Evolutionary conservation across 2,329 filamentous ascomycete species (phyloP).

Genomic region (Chaetomiaceae sp.): DNA sequence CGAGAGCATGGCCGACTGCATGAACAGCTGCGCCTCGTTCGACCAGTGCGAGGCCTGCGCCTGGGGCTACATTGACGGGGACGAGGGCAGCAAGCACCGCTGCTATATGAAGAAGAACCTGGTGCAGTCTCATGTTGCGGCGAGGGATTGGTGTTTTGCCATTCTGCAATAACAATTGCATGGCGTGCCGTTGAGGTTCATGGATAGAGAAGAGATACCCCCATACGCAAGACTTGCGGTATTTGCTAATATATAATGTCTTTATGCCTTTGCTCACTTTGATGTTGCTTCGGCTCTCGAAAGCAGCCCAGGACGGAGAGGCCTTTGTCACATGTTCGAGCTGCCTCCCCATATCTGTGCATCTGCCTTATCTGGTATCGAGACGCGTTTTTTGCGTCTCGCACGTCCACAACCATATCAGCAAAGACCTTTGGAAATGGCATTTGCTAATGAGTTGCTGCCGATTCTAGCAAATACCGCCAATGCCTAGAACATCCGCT

Average conservation of each 20-base stretch:
- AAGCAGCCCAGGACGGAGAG: no score
- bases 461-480: no score
- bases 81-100: conserved; percentile 30
- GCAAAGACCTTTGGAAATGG: no score
- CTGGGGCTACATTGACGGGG: conserved; percentile 36
- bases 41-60: conserved; percentile 34
- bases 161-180: conserved; percentile 26
- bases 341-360: no score
- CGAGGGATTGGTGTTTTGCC: conserved; percentile 36
- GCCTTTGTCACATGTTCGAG: no score
- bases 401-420: not conserved
- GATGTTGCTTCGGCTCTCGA: no score
- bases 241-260: conserved; percentile 13
- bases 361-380: no score
- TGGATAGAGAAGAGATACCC: conserved; percentile 13
- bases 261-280: no score
- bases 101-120: conserved; percentile 38
- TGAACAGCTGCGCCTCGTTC: conserved; percentile 37
- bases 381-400: no score
- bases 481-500: no score
- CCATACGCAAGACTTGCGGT: conserved; percentile 1
- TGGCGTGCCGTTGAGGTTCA: not conserved
- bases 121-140: conserved; percentile 29
- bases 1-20: conserved; percentile 36
- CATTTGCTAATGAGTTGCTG: no score